Percentiles rank a stretch among this genome's conserved stretches.
Conservation (phyloP, 208 protist genomes). For the Leishmania arabica region DNA sequence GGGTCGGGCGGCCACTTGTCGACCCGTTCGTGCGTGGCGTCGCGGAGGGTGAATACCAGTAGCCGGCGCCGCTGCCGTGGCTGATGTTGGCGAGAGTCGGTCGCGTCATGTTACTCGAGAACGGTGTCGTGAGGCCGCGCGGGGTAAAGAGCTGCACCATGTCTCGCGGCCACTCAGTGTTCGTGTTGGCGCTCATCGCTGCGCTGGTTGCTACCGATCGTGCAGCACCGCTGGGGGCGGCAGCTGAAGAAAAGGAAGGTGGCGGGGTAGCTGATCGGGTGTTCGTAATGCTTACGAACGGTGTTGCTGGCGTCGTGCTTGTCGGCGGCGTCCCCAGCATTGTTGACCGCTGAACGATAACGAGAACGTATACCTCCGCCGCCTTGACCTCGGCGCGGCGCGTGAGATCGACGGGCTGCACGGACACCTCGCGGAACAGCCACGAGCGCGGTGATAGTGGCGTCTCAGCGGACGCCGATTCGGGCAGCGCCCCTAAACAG, state of each 20-base stretch:
- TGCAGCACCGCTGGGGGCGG: not conserved
- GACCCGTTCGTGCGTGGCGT: slow-evolving; percentile 30
- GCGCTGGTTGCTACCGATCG: not conserved
- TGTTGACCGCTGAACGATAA: slow-evolving; percentile 56
- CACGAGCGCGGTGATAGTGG: slow-evolving; percentile 26
- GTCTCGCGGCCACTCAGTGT: slow-evolving; percentile 49
- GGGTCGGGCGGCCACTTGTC: slow-evolving; percentile 20
- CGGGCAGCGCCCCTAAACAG: not conserved
- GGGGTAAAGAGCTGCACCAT: slow-evolving; percentile 68
- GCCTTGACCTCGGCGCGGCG: slow-evolving; percentile 31
- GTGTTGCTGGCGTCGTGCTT: not conserved
- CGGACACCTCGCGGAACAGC: slow-evolving; percentile 28
- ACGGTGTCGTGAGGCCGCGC: slow-evolving; percentile 50
- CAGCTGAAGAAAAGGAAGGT: not conserved
- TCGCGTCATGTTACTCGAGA: slow-evolving; percentile 45
- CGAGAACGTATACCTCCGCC: slow-evolving; percentile 58
- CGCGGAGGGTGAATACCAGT: slow-evolving; percentile 6
- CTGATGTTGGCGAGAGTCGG: slow-evolving; percentile 12
- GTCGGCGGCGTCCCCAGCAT: not conserved
- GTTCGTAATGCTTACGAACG: not conserved
- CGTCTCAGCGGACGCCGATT: not conserved
- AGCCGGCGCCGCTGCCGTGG: slow-evolving; percentile 1
- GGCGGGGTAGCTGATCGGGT: not conserved
- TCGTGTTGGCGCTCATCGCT: slow-evolving; percentile 11
- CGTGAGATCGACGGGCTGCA: slow-evolving; percentile 51